Conservation (phyloP, 305 asterid species). For the Andrographis paniculata region DNA sequence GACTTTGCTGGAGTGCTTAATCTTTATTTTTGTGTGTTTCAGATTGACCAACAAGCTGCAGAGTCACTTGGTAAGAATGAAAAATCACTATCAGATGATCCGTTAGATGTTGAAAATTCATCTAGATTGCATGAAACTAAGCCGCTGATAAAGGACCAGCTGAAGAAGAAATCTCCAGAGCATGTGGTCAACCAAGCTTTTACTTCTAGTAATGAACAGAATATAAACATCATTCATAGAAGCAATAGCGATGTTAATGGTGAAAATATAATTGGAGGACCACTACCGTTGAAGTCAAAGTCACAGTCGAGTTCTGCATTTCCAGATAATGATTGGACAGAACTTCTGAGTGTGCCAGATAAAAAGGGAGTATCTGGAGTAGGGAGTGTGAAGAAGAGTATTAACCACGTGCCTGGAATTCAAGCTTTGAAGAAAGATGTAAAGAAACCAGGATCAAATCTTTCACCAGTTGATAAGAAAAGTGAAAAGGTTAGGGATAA, state of each 20-base stretch:
- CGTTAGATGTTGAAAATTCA: conserved; percentile 30
- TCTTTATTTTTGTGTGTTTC: conserved; percentile 21
- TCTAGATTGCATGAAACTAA: conserved; percentile 37
- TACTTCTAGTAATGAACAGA: conserved; percentile 24
- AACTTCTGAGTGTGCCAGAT: conserved; percentile 66
- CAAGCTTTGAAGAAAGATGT: conserved; percentile 39
- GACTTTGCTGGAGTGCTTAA: conserved; percentile 6
- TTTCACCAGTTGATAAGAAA: conserved; percentile 27
- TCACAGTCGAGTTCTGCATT: conserved; percentile 29
- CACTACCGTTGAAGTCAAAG: conserved; percentile 32
- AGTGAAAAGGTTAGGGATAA: conserved; percentile 32
- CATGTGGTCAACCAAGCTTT: conserved; percentile 20
- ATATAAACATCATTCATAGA: conserved; percentile 28
- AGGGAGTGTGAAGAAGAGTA: conserved; percentile 22
- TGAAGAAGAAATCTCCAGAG: conserved; percentile 55
- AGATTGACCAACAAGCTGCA: conserved; percentile 99
- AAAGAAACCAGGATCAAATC: conserved; percentile 31
- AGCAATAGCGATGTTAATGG: conserved; percentile 30
- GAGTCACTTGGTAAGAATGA: conserved; percentile 77
- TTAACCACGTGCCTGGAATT: conserved; percentile 31
- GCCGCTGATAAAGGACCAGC: conserved; percentile 69
- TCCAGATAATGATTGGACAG: conserved; percentile 89
- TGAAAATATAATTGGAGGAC: conserved; percentile 30
- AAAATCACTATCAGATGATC: conserved; percentile 42
- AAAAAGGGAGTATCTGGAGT: conserved; percentile 28